Evolutionary conservation across 2,329 filamentous ascomycete species (phyloP).

Genomic region (Sporothrix sp.): DNA sequence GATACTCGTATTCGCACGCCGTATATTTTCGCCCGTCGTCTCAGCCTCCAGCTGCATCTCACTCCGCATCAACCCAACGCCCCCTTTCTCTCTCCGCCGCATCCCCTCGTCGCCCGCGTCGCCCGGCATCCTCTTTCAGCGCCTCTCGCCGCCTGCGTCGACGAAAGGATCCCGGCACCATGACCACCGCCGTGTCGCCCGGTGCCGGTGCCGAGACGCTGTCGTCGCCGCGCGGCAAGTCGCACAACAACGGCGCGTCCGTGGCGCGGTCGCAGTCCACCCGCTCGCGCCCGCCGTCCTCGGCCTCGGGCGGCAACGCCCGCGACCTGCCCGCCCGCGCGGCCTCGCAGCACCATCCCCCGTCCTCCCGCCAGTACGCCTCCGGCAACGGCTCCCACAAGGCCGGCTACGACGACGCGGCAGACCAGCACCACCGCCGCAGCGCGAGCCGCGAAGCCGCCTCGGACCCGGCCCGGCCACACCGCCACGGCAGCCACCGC

Average conservation of each 20-base stretch:
- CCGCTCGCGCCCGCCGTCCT: conserved; percentile 26
- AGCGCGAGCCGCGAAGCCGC: conserved; percentile 50
- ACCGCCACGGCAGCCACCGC: conserved; percentile 41
- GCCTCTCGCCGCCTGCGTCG: conserved; percentile 1
- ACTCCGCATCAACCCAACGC: conserved; percentile 4
- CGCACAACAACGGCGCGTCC: conserved; percentile 15
- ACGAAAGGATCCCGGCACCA: conserved; percentile 18
- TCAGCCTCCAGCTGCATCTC: conserved; percentile 2
- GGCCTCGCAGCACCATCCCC: conserved; percentile 20
- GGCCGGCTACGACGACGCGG: conserved; percentile 10
- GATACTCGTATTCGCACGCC: neutral
- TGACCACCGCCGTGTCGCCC: conserved; percentile 27
- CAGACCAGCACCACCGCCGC: conserved; percentile 28
- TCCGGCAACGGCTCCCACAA: conserved; percentile 6
- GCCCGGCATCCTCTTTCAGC: neutral
- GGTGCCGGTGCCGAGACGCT: conserved; percentile 25
- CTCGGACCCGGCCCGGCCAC: conserved; percentile 28
- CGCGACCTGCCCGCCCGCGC: conserved; percentile 17
- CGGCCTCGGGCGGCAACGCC: conserved; percentile 19
- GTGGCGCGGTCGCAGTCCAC: conserved; percentile 29
- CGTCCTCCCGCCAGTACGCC: conserved; percentile 11
- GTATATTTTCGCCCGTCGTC: neutral
- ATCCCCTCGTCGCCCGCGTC: neutral
- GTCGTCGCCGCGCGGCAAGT: conserved; percentile 23
- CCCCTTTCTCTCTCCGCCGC: neutral